Evolutionary conservation across 371 early-diverging fungal genomes (phyloP).

Genomic region (Mucor piriformis): DNA sequence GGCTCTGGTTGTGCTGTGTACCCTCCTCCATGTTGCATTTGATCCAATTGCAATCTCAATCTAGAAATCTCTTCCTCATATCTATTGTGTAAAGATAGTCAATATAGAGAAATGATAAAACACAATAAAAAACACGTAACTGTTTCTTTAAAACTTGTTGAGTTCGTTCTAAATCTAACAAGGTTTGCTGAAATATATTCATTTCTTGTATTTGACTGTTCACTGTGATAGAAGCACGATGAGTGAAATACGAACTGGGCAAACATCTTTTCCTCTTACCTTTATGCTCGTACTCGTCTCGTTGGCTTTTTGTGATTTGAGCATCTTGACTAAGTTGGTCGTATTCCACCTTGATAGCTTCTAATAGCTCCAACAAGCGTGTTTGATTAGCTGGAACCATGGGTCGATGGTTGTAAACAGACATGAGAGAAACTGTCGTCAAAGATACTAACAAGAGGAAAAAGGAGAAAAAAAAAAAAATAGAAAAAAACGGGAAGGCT

Average conservation of each 20-base stretch:
- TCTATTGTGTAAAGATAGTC: conserved; percentile 25
- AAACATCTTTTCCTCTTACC: not conserved
- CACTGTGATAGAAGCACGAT: conserved; percentile 46
- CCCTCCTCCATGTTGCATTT: conserved; percentile 20
- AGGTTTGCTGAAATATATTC: conserved; percentile 72
- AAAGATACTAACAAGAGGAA: conserved; percentile 4
- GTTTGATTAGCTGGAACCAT: conserved; percentile 70
- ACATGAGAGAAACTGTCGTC: conserved; percentile 31
- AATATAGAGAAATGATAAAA: too few species aligned
- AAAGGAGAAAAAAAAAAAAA: conserved; percentile 4
- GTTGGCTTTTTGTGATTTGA: conserved; percentile 68
- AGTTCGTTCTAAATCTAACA: conserved; percentile 80
- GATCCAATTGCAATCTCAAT: conserved; percentile 49
- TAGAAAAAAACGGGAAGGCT: not conserved
- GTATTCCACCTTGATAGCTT: conserved; percentile 82
- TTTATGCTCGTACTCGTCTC: conserved; percentile 82
- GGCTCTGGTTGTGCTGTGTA: not conserved
- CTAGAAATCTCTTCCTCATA: conserved; percentile 55
- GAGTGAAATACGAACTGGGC: too few species aligned
- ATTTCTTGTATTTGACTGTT: conserved; percentile 81
- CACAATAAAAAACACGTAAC: conserved; percentile 34
- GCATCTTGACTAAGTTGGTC: conserved; percentile 82
- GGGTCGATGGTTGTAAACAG: conserved; percentile 80
- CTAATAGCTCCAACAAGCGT: conserved; percentile 81
- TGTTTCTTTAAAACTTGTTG: conserved; percentile 78